phyloP scores from a whole-genome alignment of 2,329 filamentous ascomycete species.

The Aureobasidium lini region DNA sequence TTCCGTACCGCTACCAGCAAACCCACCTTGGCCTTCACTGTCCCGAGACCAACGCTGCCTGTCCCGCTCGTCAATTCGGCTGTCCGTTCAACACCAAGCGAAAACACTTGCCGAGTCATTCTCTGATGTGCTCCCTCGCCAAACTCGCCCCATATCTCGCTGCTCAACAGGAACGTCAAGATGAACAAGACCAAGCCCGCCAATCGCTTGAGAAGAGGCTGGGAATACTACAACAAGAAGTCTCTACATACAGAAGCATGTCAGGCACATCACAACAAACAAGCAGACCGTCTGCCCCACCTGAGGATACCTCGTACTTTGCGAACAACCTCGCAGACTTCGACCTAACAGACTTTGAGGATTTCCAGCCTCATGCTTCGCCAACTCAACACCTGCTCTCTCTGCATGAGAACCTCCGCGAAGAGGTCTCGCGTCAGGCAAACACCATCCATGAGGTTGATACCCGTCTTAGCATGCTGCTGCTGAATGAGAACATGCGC shows the following conservation, averaged over 20 bases:
- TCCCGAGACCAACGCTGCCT: conserved; percentile 35
- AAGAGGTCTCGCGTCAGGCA: conserved; percentile 50
- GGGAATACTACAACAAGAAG: conserved; percentile 38
- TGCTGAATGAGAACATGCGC: conserved; percentile 55
- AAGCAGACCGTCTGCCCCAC: neutral
- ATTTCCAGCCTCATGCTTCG: conserved; percentile 32
- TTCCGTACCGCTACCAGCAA: conserved; percentile 36
- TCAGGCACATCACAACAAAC: neutral
- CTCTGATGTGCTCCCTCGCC: conserved; percentile 37
- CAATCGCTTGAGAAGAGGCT: conserved; percentile 37
- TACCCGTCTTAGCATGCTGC: conserved; percentile 53
- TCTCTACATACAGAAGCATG: conserved; percentile 17
- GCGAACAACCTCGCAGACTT: neutral
- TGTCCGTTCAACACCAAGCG: conserved; percentile 36
- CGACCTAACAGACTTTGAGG: neutral
- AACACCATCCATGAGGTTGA: conserved; percentile 52
- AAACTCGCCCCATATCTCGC: conserved; percentile 39
- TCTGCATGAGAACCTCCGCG: conserved; percentile 53
- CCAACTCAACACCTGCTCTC: conserved; percentile 52
- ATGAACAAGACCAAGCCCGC: conserved; percentile 36
- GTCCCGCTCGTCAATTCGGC: conserved; percentile 37
- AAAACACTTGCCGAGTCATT: conserved; percentile 32
- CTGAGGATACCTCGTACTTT: neutral
- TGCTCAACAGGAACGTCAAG: conserved; percentile 35
- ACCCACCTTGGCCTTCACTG: conserved; percentile 36